Evolutionary conservation across 2,329 filamentous ascomycete species (phyloP).

Genomic region (Leptoxyphium fumago): DNA sequence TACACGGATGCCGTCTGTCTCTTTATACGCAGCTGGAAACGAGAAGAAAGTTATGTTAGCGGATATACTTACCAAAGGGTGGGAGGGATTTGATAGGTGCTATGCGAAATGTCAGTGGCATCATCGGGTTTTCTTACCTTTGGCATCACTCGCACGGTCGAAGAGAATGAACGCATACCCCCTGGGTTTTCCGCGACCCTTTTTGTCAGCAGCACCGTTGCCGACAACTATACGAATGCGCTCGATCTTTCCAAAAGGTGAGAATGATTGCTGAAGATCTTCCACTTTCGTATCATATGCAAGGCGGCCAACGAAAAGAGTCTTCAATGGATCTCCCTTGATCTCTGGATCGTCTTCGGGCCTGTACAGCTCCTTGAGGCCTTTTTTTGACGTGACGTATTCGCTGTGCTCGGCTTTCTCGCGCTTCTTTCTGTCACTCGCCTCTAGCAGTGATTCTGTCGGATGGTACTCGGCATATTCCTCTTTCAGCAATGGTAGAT

Average conservation of each 20-base stretch:
- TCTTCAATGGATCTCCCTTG: constrained; percentile 87
- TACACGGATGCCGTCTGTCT: constrained; percentile 77
- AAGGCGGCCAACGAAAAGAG: constrained; percentile 78
- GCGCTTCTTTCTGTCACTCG: constrained; percentile 64
- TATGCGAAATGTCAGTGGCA: neutral
- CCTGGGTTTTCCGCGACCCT: constrained; percentile 52
- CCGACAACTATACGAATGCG: constrained; percentile 61
- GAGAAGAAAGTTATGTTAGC: constrained; percentile 15
- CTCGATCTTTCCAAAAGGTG: constrained; percentile 85
- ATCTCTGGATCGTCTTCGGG: constrained; percentile 76
- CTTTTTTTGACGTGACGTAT: constrained; percentile 44
- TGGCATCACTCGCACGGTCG: constrained; percentile 96
- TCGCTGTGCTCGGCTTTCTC: constrained; percentile 63
- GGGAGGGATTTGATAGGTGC: neutral
- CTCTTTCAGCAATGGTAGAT: constrained; percentile 55
- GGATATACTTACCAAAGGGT: constrained; percentile 6
- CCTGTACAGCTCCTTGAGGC: constrained; percentile 53
- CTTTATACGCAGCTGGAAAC: constrained; percentile 74
- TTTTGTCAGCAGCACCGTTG: constrained; percentile 61
- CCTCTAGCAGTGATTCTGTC: constrained; percentile 87
- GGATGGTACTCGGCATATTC: constrained; percentile 71
- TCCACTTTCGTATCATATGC: constrained; percentile 80
- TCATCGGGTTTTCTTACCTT: constrained; percentile 49
- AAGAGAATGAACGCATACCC: constrained; percentile 97
- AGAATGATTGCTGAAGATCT: constrained; percentile 87